Evolutionary conservation across 345 rosid genomes (phyloP).

Genomic region (Microcos paniculata): DNA sequence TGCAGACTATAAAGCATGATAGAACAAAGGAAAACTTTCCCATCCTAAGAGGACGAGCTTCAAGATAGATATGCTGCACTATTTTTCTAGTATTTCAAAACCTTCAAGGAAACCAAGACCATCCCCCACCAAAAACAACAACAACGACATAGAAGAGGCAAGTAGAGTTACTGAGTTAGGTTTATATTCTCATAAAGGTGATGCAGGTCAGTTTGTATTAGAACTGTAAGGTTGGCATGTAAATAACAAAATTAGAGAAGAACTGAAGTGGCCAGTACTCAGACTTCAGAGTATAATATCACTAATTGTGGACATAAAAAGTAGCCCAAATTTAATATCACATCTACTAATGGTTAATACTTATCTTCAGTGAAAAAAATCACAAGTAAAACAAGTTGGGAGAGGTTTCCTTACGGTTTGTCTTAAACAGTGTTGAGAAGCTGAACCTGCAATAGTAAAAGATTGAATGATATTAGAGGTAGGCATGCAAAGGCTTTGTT

Average conservation of each 20-base stretch:
- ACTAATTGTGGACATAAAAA: neutral
- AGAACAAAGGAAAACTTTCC: neutral
- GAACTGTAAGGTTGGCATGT: neutral
- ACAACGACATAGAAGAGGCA: neutral
- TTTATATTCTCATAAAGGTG: neutral
- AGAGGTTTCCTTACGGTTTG: conserved; percentile 59
- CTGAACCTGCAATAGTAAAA: conserved; percentile 69
- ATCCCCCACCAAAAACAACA: too few species aligned
- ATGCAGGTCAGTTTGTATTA: neutral
- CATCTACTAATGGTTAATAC: neutral
- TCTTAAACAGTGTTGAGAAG: conserved; percentile 84
- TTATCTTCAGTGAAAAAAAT: neutral
- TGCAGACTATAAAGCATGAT: neutral
- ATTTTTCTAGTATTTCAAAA: too few species aligned
- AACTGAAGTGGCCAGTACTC: neutral
- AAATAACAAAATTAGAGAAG: neutral
- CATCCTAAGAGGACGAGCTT: neutral
- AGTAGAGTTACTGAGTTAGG: neutral
- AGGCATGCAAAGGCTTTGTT: neutral
- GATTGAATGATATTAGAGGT: conserved; percentile 17
- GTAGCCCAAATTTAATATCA: neutral
- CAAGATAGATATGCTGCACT: too few species aligned
- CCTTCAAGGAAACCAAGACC: too few species aligned
- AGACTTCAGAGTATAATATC: neutral
- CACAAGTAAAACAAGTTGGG: neutral